phyloP scores from a whole-genome alignment of 2,329 filamentous ascomycete genomes.

The Monascus ruber region DNA sequence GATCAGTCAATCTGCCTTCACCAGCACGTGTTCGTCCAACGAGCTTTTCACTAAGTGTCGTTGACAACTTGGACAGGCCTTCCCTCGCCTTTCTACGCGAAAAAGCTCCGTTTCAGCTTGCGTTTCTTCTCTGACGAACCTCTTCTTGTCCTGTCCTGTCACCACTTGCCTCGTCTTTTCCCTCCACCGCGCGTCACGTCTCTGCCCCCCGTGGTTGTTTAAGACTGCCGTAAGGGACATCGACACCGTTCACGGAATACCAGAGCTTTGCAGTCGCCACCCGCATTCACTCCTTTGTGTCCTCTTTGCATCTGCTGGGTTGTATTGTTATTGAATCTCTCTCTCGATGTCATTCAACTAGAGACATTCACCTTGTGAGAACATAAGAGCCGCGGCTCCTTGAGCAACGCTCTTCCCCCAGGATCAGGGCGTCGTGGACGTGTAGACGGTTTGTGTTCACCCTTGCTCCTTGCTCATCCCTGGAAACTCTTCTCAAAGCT shows the following conservation, averaged over 20 bases:
- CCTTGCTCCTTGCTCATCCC: neutral
- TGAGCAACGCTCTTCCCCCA: constrained; percentile 28
- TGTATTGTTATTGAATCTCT: constrained; percentile 13
- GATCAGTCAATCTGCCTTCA: neutral
- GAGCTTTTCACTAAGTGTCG: constrained; percentile 44
- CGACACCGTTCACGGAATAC: neutral
- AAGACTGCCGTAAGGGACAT: neutral
- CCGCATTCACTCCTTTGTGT: constrained; percentile 15
- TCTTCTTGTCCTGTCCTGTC: constrained; percentile 6
- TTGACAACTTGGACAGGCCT: constrained; percentile 15
- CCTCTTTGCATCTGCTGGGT: constrained; percentile 8
- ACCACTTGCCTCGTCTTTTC: constrained; percentile 1
- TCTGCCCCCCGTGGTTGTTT: neutral
- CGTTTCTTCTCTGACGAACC: constrained; percentile 1
- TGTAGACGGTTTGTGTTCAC: constrained; percentile 31
- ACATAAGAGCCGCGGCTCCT: constrained; percentile 28
- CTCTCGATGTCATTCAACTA: constrained; percentile 31
- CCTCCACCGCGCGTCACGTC: constrained; percentile 1
- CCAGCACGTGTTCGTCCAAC: constrained; percentile 15
- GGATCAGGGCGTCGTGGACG: constrained; percentile 29
- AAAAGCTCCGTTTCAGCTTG: constrained; percentile 7
- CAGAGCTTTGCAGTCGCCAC: constrained; percentile 3
- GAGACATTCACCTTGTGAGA: constrained; percentile 18
- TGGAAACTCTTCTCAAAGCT: constrained; percentile 1
- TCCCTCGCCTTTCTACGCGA: constrained; percentile 16